These are phyloP conservation scores for Linderniella brevidens DNA, from an alignment of 257 asterid genomes.

Conservation along the genomic window DNA sequence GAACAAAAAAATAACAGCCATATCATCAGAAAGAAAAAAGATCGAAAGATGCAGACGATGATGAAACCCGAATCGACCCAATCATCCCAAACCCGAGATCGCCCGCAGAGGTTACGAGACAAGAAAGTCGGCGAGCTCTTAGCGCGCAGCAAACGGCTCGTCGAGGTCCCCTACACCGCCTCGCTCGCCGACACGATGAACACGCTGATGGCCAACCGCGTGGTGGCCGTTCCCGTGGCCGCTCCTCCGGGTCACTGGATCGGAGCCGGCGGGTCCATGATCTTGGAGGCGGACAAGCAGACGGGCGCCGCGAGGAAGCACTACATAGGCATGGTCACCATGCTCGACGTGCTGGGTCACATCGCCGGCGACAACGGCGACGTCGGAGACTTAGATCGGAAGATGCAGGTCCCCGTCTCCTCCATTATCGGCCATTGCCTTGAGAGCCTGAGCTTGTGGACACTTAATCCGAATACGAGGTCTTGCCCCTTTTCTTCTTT, in stretches of 20 bases:
- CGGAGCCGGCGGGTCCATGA: slow-evolving; percentile 98
- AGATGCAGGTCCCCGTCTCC: slow-evolving; percentile 63
- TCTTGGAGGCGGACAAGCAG: slow-evolving; percentile 69
- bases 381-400: slow-evolving; percentile 25
- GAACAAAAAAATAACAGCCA: too few relatives aligned
- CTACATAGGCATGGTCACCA: slow-evolving; percentile 79
- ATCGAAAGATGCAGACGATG: slow-evolving; percentile 5
- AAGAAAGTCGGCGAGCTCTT: slow-evolving; percentile 45
- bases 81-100: slow-evolving; percentile 8
- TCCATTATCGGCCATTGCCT: slow-evolving; percentile 75
- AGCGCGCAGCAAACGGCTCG: slow-evolving; percentile 32
- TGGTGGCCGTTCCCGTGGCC: slow-evolving; percentile 75
- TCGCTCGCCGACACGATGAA: slow-evolving; percentile 67
- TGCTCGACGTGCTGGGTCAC: slow-evolving; percentile 73
- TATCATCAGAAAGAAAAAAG: not conserved
- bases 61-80: slow-evolving; percentile 11
- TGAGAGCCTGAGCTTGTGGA: slow-evolving; percentile 91
- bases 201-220: slow-evolving; percentile 44
- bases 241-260: slow-evolving; percentile 99
- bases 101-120: slow-evolving; percentile 14
- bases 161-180: slow-evolving; percentile 89
- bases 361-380: slow-evolving; percentile 33
- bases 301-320: slow-evolving; percentile 88
- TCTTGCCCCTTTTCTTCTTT: slow-evolving; percentile 6
- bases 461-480: slow-evolving; percentile 58